Base-by-base conservation (phyloP, 257 asterid genomes). In the Cruciata laevipes region DNA sequence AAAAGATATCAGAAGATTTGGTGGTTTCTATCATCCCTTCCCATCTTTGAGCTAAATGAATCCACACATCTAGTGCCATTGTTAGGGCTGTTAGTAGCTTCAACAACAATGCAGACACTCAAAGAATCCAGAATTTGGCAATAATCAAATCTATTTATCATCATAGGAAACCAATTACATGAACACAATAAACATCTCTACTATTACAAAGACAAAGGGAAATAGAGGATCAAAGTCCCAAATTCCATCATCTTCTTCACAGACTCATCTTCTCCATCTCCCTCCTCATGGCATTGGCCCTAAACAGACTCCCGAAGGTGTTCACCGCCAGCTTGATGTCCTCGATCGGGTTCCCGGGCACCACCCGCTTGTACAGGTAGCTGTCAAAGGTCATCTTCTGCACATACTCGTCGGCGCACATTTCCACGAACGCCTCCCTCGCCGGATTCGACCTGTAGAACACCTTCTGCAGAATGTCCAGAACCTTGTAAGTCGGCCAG, bases 321-420 rank as follows among this genome's bases (percentile, higher is more conserved):
- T 91, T 89, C 25, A 89, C 89, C 24, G 96, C 98, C 78, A 91
- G 61, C 73, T 91, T 91, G 84, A 91, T 66, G 68, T 91, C 98
- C 17, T 91, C 96, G 76, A 89, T 67, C 42, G 98, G 98, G 78
- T 87, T 89, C 4, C 98, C 96, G 44, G 98, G 96, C 69, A 78
- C 92, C 6, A 91, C 96, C 69, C 71, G 83, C 73, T 91, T 91
- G 78, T 91, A 91, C 84, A 91, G 40, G 64, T 89, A 91, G 80
- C 98, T 91, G 44, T 89, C 96, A 42, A 91, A 89, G 0, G 98
- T 91, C 96, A 87, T 89, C 86, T 82, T 91, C 88, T 91, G 98
- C 81, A 91, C 96, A 20, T 91, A 91, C 75, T 87, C 95, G 55
- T 89, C 96, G 13, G 85, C 95, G 66, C 95, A 91, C 95, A 91